Base-by-base conservation (phyloP, 768 basidiomycete species). In the Leccinum variicolor region DNA sequence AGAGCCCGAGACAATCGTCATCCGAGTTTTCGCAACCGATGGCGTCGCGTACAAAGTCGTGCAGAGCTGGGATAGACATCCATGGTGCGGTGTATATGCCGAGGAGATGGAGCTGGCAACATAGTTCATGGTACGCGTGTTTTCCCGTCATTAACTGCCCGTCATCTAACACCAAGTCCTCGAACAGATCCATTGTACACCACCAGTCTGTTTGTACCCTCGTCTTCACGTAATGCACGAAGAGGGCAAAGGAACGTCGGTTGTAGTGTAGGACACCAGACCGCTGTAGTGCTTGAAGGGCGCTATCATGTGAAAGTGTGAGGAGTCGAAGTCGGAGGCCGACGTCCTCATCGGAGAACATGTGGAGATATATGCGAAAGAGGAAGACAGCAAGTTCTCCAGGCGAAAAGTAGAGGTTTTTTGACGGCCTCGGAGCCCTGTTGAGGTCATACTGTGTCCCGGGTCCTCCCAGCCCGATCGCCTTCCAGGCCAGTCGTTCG, bases 91-190 rank as follows among this genome's bases (percentile, higher is more conserved):
- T 74, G 59, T 75, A 66, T 1, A 83, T 62, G 2, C 72, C 75
- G 13, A 76, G 69, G 9, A 75, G 69, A 56, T 81, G 74, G 0
- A 83, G 66, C 3, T 79, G 76, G 6, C 71, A 66, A 39, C 68
- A 77, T 7, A 84, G 62, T 46, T 84, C 82, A 53, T 82, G 80
- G 53, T 74, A 74, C 36, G 74, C 70, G 23, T 70, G 62, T 10
- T 51, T 64, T 39, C 63, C 74, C 26, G 63, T 47, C 9, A 66
- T 15, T 26, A 72, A 29, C 15, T 17, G 56, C 3, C 6, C 15
- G 25, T 72, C 63, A 1, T 14, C 11, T 45, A 56, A 5, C 2
- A 52, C 50, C 23, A 66, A 6, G 6, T 52, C 21, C 71, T 55
- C 51, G 79, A 74, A 31, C 33, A 63, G 43, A 4, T 70, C 60